Evolutionary conservation across 192 early-diverging fungal genomes (phyloP), one percentile per base, ranked within the genome.

Genomic region (Coemansia reversa): DNA sequence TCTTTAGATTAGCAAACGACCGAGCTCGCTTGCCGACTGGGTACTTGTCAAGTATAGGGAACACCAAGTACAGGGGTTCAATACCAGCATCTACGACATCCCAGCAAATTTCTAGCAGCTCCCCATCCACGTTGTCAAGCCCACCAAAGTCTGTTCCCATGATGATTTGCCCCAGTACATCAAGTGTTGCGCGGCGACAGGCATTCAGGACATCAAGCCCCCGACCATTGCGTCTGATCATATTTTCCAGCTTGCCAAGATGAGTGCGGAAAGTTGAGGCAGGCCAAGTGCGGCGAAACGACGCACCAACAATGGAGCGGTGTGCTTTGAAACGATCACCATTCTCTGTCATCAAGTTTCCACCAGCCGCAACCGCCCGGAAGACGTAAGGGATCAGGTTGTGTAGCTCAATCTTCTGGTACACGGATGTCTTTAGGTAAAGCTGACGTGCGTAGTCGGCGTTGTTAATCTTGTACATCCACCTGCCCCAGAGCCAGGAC

Each of bases 401-500:
- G 67, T 74, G 76, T 58, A 79, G 50, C 57, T 79, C 71, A 19
- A 79, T 63, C 50, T 79, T 79, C 47, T 79, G 67, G 45, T 64
- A 79, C 20, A 74, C 65, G 5, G 63, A 60, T 16, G 76, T 74
- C 32, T 79, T 73, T 51, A 74, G 70, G 25, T 74, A 79, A 23
- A 79, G 71, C 62, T 73, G 70, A 33, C 76, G 70, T 3, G 76
- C 76, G 23, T 70, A 79, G 29, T 79, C 76, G 53, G 76, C 71
- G 42, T 74, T 70, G 63, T 79, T 79, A 51, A 65, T 79, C 60
- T 74, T 79, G 62, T 79, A 79, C 76, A 74, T 79, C 76, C 76
- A 79, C 33, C 70, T 67, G 39, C 76, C 76, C 70, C 70, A 79
- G 5, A 79, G 70, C 71, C 70, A 79, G 0, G 71, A 70, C 27